These are phyloP conservation scores for Marsdenia floribunda DNA, from an alignment of 257 asterid genomes.

Conservation along the genomic window DNA sequence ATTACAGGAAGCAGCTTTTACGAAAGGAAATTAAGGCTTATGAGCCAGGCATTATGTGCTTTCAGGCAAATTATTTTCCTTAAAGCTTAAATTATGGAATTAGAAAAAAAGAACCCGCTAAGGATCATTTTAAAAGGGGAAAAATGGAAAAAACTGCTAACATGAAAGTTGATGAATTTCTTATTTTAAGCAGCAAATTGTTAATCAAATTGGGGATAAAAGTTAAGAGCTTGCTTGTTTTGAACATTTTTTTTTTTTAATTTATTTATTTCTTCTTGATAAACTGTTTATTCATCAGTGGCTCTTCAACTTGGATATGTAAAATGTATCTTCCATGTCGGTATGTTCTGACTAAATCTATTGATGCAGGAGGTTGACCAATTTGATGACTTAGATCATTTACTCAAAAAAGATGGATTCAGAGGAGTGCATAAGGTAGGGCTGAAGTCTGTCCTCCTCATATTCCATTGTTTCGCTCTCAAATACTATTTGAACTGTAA, in stretches of 20 bases:
- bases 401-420: conserved; percentile 66
- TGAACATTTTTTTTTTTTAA: too few relatives aligned
- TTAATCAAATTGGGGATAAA: not conserved
- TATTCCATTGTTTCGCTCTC: conserved; percentile 11
- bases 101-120: too few relatives aligned
- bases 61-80: conserved; percentile 50
- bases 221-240: not conserved
- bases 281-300: not conserved
- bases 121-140: too few relatives aligned
- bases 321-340: not conserved
- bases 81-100: not conserved
- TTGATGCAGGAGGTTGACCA: conserved; percentile 76
- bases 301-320: not conserved
- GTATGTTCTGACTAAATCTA: not conserved
- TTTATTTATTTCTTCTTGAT: not conserved
- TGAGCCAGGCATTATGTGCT: conserved; percentile 61
- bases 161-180: not conserved
- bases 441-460: conserved; percentile 6
- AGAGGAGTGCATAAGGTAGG: conserved; percentile 69
- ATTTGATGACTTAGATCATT: conserved; percentile 52
- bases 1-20: conserved; percentile 52
- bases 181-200: not conserved
- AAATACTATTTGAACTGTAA: conserved; percentile 22
- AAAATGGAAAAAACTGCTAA: too few relatives aligned
- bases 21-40: conserved; percentile 54